A percentile compares a stretch with the other conserved stretches of the same genome.
phyloP scores from a whole-genome alignment of 2,329 filamentous ascomycete species.

The Sporothrix brasiliensis region DNA sequence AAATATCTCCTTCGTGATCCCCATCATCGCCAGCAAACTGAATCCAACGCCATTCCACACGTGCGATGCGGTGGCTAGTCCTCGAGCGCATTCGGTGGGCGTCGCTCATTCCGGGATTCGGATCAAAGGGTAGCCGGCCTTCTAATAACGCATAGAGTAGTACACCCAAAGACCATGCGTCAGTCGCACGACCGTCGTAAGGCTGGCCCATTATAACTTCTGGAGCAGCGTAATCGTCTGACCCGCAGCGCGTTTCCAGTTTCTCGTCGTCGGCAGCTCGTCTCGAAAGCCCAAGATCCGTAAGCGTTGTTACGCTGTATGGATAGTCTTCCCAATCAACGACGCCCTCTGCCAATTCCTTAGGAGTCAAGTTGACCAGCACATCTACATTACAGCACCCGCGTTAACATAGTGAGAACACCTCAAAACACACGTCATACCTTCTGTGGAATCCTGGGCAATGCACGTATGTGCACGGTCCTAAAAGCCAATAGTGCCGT shows the following conservation, averaged over 20 bases:
- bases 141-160: conserved; percentile 92
- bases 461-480: not conserved
- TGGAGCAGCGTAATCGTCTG: conserved; percentile 94
- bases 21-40: conserved; percentile 81
- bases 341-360: conserved; percentile 64
- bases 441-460: not conserved
- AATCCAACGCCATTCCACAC: conserved; percentile 95
- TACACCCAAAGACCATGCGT: conserved; percentile 94
- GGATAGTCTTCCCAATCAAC: conserved; percentile 75
- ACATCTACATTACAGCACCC: conserved; percentile 63
- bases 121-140: conserved; percentile 89
- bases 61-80: conserved; percentile 90
- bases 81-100: conserved; percentile 74
- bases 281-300: conserved; percentile 86
- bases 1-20: conserved; percentile 72
- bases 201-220: conserved; percentile 94
- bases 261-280: conserved; percentile 83
- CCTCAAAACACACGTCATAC: not conserved
- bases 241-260: conserved; percentile 91
- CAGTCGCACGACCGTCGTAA: conserved; percentile 88
- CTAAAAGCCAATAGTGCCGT: not conserved
- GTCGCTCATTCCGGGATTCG: conserved; percentile 77
- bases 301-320: conserved; percentile 82
- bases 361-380: conserved; percentile 77
- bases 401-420: not conserved